Evolutionary conservation across 2,329 filamentous ascomycete genomes (phyloP).

Genomic region (Pyrenochaeta sp.): DNA sequence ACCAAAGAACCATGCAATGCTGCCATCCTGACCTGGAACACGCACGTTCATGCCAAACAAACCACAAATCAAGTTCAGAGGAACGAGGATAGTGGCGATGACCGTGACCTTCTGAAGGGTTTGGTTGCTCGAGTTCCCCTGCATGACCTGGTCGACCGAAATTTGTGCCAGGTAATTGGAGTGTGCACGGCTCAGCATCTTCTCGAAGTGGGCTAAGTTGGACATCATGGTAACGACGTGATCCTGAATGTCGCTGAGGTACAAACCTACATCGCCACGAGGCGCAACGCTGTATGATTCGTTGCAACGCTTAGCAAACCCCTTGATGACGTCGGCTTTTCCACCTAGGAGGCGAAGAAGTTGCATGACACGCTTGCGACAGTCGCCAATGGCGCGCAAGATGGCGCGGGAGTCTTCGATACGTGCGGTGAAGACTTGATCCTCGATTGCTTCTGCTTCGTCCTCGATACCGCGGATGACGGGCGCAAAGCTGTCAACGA

Average conservation of each 20-base stretch:
- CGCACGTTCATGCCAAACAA: slow-evolving; percentile 88
- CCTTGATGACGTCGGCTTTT: slow-evolving; percentile 97
- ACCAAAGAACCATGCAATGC: slow-evolving; percentile 67
- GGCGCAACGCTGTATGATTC: slow-evolving; percentile 96
- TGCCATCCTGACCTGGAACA: slow-evolving; percentile 69
- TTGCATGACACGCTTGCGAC: slow-evolving; percentile 93
- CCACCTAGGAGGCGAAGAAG: slow-evolving; percentile 91
- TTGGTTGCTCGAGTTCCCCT: slow-evolving; percentile 87
- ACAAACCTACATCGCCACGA: slow-evolving; percentile 94
- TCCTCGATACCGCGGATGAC: slow-evolving; percentile 86
- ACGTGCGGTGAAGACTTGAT: slow-evolving; percentile 91
- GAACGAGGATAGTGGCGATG: slow-evolving; percentile 92
- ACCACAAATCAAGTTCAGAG: slow-evolving; percentile 89
- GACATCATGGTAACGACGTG: slow-evolving; percentile 99
- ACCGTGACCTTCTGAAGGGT: slow-evolving; percentile 95
- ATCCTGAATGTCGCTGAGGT: slow-evolving; percentile 97
- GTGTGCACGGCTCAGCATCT: slow-evolving; percentile 93
- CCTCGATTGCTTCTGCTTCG: slow-evolving; percentile 92
- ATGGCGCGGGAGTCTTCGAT: slow-evolving; percentile 89
- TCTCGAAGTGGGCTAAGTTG: slow-evolving; percentile 94
- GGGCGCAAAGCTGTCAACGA: slow-evolving; percentile 94
- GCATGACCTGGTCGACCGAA: slow-evolving; percentile 87
- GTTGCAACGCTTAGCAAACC: slow-evolving; percentile 98
- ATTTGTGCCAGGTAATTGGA: slow-evolving; percentile 96
- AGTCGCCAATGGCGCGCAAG: slow-evolving; percentile 84